Conservation (phyloP, 345 rosid genomes). For the Toxicodendron radicans region DNA sequence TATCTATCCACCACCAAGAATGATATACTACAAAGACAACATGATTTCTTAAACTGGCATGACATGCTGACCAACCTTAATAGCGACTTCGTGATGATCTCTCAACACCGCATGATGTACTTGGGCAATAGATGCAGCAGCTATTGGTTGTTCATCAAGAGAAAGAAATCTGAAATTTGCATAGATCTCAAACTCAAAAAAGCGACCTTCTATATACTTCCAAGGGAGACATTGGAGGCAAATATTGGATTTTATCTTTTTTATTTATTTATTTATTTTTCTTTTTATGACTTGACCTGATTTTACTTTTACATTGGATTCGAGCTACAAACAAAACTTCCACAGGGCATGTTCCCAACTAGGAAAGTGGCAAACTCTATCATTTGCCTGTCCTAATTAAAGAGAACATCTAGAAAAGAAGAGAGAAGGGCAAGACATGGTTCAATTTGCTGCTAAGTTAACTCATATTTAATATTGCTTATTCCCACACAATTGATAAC, state of each 20-base stretch:
- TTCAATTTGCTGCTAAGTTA: no score
- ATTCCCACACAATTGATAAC: no score
- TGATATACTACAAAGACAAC: not conserved
- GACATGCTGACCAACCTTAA: slow-evolving; percentile 54
- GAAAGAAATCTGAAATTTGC: slow-evolving; percentile 59
- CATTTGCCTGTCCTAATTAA: not conserved
- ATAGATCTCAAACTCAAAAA: slow-evolving; percentile 17
- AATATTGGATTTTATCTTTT: not conserved
- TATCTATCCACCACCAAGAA: not conserved
- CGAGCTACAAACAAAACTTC: no score
- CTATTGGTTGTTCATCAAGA: slow-evolving; percentile 83
- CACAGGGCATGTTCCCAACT: no score
- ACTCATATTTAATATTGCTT: not conserved
- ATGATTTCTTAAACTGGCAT: not conserved
- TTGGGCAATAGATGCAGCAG: slow-evolving; percentile 97
- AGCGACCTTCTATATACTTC: not conserved
- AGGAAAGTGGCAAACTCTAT: not conserved
- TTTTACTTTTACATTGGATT: no score
- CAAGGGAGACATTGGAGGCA: not conserved
- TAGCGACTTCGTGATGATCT: slow-evolving; percentile 68
- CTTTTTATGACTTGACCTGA: no score
- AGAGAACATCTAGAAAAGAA: not conserved
- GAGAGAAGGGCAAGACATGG: not conserved
- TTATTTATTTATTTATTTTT: no score
- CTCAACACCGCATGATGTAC: slow-evolving; percentile 76